Percentiles rank a stretch among this genome's conserved stretches.
Evolutionary conservation across 345 rosid genomes (phyloP).

Genomic region (Camelina hispida): DNA sequence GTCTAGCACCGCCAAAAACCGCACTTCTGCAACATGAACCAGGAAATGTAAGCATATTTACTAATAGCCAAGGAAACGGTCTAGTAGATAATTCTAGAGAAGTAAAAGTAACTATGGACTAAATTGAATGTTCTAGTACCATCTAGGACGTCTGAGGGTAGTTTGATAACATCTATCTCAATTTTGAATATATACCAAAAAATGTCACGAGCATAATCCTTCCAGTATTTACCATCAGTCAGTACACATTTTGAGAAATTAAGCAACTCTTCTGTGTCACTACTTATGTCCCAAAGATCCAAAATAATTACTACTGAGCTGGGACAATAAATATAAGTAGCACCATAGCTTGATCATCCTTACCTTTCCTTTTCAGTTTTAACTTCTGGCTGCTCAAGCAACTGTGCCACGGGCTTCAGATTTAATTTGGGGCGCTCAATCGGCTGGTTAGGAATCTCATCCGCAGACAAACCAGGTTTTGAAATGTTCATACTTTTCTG

Average conservation of each 20-base stretch:
- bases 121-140: constrained; percentile 15
- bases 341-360: constrained; percentile 25
- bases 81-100: constrained; percentile 14
- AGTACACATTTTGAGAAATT: neutral
- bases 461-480: constrained; percentile 50
- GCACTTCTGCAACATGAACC: constrained; percentile 61
- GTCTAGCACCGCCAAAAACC: constrained; percentile 86
- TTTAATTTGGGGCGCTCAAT: constrained; percentile 66
- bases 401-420: constrained; percentile 68
- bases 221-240: constrained; percentile 12
- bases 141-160: constrained; percentile 27
- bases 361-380: constrained; percentile 68
- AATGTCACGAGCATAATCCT: constrained; percentile 25
- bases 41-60: constrained; percentile 19
- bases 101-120: constrained; percentile 9
- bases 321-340: constrained; percentile 3
- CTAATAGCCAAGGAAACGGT: constrained; percentile 1
- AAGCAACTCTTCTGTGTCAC: constrained; percentile 7
- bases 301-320: constrained; percentile 13
- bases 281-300: constrained; percentile 24
- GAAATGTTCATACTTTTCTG: constrained; percentile 43
- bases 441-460: constrained; percentile 58
- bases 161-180: constrained; percentile 18
- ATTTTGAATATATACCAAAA: constrained; percentile 2
- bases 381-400: constrained; percentile 54